Evolutionary conservation across 805 yeast genomes (phyloP).

Genomic region (Metschnikowia bowlesiae): DNA sequence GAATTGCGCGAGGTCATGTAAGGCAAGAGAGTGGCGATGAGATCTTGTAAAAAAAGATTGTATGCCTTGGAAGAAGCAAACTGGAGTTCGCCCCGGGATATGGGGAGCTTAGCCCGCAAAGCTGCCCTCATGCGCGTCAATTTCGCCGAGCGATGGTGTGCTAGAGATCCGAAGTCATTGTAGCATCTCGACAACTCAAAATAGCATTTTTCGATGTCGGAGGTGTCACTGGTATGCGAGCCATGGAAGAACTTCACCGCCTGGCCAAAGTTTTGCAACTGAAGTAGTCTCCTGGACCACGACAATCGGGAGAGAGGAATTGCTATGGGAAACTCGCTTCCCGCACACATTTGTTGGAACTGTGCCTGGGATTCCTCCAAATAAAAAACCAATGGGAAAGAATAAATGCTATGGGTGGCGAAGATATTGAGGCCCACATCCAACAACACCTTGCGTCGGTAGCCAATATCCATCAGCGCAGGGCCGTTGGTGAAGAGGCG

Average conservation of each 20-base stretch:
- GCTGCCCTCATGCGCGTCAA: conserved; percentile 3
- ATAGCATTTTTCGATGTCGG: conserved; percentile 9
- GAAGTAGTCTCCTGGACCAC: conserved; percentile 11
- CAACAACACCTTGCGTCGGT: neutral
- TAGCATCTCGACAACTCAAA: conserved; percentile 16
- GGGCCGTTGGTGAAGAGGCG: neutral
- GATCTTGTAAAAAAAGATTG: neutral
- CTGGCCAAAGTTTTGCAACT: conserved; percentile 10
- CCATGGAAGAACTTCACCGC: conserved; percentile 6
- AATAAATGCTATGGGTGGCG: conserved; percentile 3
- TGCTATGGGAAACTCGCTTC: neutral
- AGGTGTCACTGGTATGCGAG: neutral
- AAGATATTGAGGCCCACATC: conserved; percentile 1
- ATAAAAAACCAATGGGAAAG: conserved; percentile 2
- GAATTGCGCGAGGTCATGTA: neutral
- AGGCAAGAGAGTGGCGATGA: conserved; percentile 4
- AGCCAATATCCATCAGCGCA: neutral
- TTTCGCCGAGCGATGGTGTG: conserved; percentile 2
- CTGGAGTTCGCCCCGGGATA: conserved; percentile 2
- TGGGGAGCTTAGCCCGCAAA: conserved; percentile 4
- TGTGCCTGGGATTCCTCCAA: neutral
- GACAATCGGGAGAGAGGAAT: conserved; percentile 6
- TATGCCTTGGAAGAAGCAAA: conserved; percentile 4
- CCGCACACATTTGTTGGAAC: neutral
- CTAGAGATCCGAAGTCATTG: conserved; percentile 9